Conservation (phyloP, 2,329 filamentous ascomycete genomes). For the Biscogniauxia marginata region DNA sequence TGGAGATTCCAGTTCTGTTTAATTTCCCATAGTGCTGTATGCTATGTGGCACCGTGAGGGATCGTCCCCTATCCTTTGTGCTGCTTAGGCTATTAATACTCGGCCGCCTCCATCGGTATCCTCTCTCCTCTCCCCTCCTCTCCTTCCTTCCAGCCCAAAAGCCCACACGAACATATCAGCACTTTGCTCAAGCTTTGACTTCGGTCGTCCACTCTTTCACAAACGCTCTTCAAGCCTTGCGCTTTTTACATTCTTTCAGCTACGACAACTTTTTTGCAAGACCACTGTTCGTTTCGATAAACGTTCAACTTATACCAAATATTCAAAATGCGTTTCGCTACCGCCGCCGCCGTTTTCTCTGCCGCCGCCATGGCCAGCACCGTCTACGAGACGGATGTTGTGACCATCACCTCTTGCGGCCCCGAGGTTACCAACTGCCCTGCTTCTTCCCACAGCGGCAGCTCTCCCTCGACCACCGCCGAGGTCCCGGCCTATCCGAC, state of each 20-base stretch:
- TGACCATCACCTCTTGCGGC: constrained; percentile 62
- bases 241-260: constrained; percentile 35
- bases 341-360: constrained; percentile 51
- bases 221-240: constrained; percentile 30
- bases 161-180: constrained; percentile 39
- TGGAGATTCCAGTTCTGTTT: constrained; percentile 23
- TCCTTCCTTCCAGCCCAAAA: constrained; percentile 43
- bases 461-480: constrained; percentile 37
- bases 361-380: constrained; percentile 45
- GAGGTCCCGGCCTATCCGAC: constrained; percentile 31
- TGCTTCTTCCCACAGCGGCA: constrained; percentile 41
- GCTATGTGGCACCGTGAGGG: constrained; percentile 13
- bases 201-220: constrained; percentile 59
- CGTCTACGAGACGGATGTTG: constrained; percentile 57
- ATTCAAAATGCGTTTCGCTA: constrained; percentile 63
- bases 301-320: constrained; percentile 31
- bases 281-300: constrained; percentile 32
- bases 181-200: constrained; percentile 47
- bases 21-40: constrained; percentile 30
- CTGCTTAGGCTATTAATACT: constrained; percentile 45
- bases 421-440: constrained; percentile 64
- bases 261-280: constrained; percentile 26
- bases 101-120: constrained; percentile 34
- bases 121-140: constrained; percentile 22
- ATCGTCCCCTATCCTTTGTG: constrained; percentile 31